Evolutionary conservation across 2,329 filamentous ascomycete species (phyloP), one percentile per base, ranked within the genome.

Genomic region (Talaromyces sp.): DNA sequence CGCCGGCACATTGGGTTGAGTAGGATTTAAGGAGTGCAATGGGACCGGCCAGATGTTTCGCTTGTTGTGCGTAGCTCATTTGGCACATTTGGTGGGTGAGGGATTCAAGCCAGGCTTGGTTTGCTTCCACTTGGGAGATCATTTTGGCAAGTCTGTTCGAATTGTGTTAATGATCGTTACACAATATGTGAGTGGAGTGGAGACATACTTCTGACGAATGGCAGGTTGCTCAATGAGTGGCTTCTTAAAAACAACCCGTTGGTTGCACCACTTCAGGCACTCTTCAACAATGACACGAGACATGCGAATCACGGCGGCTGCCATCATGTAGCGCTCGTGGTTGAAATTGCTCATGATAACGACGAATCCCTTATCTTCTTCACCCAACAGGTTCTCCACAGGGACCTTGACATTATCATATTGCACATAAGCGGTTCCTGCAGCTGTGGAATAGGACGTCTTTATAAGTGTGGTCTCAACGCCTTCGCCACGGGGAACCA

Each of bases 271-370:
- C 77, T 95, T 95, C 68, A 96, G 81, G 72, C 88, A 94, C 75
- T 96, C 92, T 76, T 96, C 91, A 13, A 92, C 88, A 15, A 94
- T 85, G 1, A 85, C 84, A 68, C 91, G 85, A 62, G 84, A 87
- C 77, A 85, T 83, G 60, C 90, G 87, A 66, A 89, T 83, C 3
- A 88, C 86, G 60, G 80, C 87, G 69, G 86, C 88, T 64, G 83
- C 82, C 89, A 93, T 92, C 79, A 85, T 89, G 84, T 90, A 92
- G 37, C 90, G 85, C 80, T 93, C 91, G 79, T 95, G 91, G 83
- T 95, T 95, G 81, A 96, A 96, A 80, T 96, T 96, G 79, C 86
- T 87, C 74, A 95, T 84, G 73, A 96, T 92, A 35, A 95, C 90
- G 67, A 89, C 85, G 73, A 96, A 93, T 7, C 92, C 92, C 80